A percentile compares a stretch with the other conserved stretches of the same genome.
Evolutionary conservation across 164 flowering plant species (phyloP).

Genomic region (Santalum album): DNA sequence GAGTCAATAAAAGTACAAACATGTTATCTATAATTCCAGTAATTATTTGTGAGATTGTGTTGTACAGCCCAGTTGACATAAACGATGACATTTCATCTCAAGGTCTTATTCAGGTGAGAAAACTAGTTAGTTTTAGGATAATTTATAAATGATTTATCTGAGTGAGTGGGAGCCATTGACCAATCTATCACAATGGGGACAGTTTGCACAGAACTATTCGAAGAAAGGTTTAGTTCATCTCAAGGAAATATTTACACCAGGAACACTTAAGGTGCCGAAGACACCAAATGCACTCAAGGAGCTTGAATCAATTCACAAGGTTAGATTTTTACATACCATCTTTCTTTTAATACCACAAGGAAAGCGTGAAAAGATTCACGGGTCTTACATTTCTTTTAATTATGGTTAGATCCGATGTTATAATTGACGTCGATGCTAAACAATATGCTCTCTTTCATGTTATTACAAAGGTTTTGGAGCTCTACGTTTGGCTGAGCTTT

Average conservation of each 20-base stretch:
- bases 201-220: conserved; percentile 83
- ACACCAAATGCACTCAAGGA: conserved; percentile 59
- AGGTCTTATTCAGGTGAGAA: conserved; percentile 76
- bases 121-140: neutral
- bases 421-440: conserved; percentile 1
- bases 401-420: neutral
- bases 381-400: neutral
- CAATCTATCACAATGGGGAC: conserved; percentile 14
- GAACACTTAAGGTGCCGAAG: conserved; percentile 70
- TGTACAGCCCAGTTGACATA: conserved; percentile 87
- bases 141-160: neutral
- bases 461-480: conserved; percentile 74
- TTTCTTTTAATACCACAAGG: neutral
- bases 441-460: neutral
- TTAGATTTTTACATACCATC: conserved; percentile 13
- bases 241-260: conserved; percentile 83
- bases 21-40: too few species aligned
- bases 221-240: conserved; percentile 68
- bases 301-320: conserved; percentile 97
- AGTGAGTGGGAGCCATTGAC: conserved; percentile 6
- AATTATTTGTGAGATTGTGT: too few species aligned
- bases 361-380: neutral
- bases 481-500: conserved; percentile 93
- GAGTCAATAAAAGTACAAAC: too few species aligned
- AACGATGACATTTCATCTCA: conserved; percentile 74